Evolutionary conservation across 495 filamentous ascomycete species (phyloP).

Genomic region (Coniosporium apollinis): DNA sequence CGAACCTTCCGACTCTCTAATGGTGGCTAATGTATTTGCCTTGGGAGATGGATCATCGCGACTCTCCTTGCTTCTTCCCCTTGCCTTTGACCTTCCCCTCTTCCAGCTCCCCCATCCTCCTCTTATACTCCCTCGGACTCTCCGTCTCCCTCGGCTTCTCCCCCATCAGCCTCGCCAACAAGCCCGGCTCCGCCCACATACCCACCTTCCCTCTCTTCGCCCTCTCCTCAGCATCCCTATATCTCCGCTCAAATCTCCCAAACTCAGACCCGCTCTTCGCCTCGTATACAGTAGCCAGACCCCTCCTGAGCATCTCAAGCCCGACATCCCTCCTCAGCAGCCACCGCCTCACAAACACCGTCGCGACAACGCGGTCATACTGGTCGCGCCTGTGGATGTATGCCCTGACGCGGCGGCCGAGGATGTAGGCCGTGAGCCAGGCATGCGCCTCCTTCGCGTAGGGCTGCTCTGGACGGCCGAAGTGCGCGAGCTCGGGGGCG

Average conservation of each 20-base stretch:
- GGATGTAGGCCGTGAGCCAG: constrained; percentile 62
- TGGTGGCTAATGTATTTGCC: too few species aligned
- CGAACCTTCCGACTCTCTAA: too few species aligned
- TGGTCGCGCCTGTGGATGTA: constrained; percentile 74
- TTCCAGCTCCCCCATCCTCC: constrained; percentile 35
- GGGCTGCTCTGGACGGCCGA: constrained; percentile 75
- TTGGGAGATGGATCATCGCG: too few species aligned
- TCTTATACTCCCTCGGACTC: constrained; percentile 80
- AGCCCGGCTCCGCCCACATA: constrained; percentile 44
- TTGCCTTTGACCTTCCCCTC: constrained; percentile 21
- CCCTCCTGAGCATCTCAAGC: constrained; percentile 68
- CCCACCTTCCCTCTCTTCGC: constrained; percentile 55
- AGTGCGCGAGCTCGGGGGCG: constrained; percentile 84
- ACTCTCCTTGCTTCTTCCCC: too few species aligned
- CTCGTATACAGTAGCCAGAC: constrained; percentile 82
- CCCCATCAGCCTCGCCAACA: constrained; percentile 9
- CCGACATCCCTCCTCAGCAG: constrained; percentile 63
- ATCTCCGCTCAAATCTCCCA: constrained; percentile 47
- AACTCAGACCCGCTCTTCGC: constrained; percentile 79
- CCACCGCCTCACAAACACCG: constrained; percentile 50
- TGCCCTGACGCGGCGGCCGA: constrained; percentile 55
- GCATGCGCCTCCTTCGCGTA: constrained; percentile 59
- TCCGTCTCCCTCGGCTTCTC: constrained; percentile 41
- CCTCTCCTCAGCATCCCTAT: constrained; percentile 50
- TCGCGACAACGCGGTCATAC: constrained; percentile 79